phyloP scores from a whole-genome alignment of 108 stramenopile species.

The Nitzschia palea region DNA sequence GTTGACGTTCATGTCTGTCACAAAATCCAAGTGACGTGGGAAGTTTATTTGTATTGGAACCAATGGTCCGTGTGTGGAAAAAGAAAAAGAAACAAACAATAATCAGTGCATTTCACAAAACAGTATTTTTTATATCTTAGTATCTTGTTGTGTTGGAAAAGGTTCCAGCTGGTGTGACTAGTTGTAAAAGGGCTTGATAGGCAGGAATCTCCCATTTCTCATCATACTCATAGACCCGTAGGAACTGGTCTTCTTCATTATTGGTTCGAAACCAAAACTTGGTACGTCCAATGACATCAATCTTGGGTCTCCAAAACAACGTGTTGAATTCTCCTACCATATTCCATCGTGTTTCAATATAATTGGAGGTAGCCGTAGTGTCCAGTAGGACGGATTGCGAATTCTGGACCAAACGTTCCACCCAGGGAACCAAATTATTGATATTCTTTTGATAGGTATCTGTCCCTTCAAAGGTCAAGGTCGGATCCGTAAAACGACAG shows the following conservation, averaged over 20 bases:
- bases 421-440: constrained; percentile 66
- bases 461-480: constrained; percentile 66
- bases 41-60: too few species aligned
- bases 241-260: not conserved
- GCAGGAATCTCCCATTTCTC: constrained; percentile 82
- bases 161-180: constrained; percentile 64
- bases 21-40: too few species aligned
- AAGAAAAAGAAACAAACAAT: too few species aligned
- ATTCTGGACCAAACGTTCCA: constrained; percentile 48
- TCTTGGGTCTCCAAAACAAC: constrained; percentile 69
- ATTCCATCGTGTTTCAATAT: constrained; percentile 79
- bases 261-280: constrained; percentile 70
- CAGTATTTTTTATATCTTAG: not conserved
- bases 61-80: too few species aligned
- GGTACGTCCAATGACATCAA: constrained; percentile 78
- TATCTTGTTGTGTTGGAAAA: constrained; percentile 33
- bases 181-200: constrained; percentile 61
- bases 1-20: too few species aligned
- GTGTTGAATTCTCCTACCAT: constrained; percentile 73
- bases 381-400: constrained; percentile 56
- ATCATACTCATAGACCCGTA: constrained; percentile 71
- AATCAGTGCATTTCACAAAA: too few species aligned
- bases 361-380: constrained; percentile 34
- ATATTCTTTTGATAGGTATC: constrained; percentile 66
- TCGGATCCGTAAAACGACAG: constrained; percentile 81